Percentiles rank a stretch among this genome's conserved stretches.
These are phyloP conservation scores for Pseudotulostoma volvatum DNA, from an alignment of 495 filamentous ascomycete species.

Conservation along the genomic window DNA sequence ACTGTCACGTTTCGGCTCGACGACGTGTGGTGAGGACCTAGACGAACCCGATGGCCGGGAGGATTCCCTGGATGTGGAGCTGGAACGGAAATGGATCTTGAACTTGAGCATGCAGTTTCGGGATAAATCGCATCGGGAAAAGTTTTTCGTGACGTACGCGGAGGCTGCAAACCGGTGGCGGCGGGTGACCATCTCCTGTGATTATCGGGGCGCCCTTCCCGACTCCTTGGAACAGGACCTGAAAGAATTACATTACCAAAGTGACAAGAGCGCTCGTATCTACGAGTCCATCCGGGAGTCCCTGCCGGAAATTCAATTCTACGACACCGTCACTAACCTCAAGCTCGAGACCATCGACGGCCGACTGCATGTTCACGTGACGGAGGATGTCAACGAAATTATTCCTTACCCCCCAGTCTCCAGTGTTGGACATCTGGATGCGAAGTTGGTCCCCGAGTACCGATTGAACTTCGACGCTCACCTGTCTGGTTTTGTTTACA, in stretches of 20 bases:
- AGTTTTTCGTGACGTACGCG: conserved; percentile 95
- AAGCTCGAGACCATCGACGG: conserved; percentile 85
- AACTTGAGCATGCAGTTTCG: conserved; percentile 98
- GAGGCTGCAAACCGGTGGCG: conserved; percentile 65
- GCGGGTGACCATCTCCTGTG: conserved; percentile 81
- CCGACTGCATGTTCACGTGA: conserved; percentile 87
- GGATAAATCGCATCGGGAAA: conserved; percentile 85
- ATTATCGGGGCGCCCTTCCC: conserved; percentile 67
- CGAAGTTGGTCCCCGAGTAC: conserved; percentile 47
- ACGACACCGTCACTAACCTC: conserved; percentile 87
- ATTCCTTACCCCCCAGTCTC: conserved; percentile 69
- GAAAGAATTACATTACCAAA: conserved; percentile 60
- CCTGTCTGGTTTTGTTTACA: conserved; percentile 95
- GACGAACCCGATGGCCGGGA: conserved; percentile 14
- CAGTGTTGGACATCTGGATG: conserved; percentile 62
- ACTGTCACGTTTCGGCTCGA: conserved; percentile 1
- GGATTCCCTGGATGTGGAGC: conserved; percentile 55
- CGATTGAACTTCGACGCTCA: conserved; percentile 77
- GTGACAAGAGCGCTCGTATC: conserved; percentile 87
- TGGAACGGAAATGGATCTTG: conserved; percentile 84
- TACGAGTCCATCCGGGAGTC: conserved; percentile 94
- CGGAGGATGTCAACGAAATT: conserved; percentile 94
- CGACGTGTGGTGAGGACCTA: conserved; percentile 4
- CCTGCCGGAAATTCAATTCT: conserved; percentile 82
- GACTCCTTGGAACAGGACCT: conserved; percentile 80